Percentiles rank a stretch among this genome's conserved stretches.
Evolutionary conservation across 768 basidiomycete species (phyloP).

Genomic region (Calocybe cyanea): DNA sequence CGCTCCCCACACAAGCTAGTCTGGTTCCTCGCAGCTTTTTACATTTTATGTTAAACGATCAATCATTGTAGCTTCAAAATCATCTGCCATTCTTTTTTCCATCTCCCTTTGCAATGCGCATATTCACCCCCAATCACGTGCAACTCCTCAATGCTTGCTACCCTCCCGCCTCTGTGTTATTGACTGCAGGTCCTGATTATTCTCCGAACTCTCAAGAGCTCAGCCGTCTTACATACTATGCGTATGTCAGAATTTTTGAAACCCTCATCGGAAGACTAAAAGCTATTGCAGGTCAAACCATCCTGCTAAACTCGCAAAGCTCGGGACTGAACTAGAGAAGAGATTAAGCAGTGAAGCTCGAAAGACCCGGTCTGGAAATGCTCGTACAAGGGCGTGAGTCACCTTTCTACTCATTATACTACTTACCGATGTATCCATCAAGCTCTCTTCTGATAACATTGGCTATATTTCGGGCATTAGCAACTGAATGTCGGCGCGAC

Average conservation of each 20-base stretch:
- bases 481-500: conserved; percentile 84
- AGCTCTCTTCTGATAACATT: conserved; percentile 83
- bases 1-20: neutral
- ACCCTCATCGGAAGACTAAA: neutral
- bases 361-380: conserved; percentile 73
- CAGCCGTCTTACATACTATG: conserved; percentile 83
- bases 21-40: conserved; percentile 4
- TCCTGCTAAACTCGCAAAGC: conserved; percentile 75
- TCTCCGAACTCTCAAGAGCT: conserved; percentile 82
- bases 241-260: conserved; percentile 27
- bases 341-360: conserved; percentile 57
- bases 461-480: conserved; percentile 74
- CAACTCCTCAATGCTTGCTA: conserved; percentile 84
- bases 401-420: neutral
- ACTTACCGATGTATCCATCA: conserved; percentile 6
- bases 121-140: conserved; percentile 82
- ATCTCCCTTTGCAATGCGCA: conserved; percentile 45
- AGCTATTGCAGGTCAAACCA: conserved; percentile 52
- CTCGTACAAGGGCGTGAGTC: conserved; percentile 75
- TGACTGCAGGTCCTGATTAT: conserved; percentile 73
- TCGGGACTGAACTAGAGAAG: conserved; percentile 76
- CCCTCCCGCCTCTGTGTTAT: conserved; percentile 70
- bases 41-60: conserved; percentile 9
- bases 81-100: conserved; percentile 14
- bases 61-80: conserved; percentile 5